Base-by-base conservation (phyloP, 2,329 filamentous ascomycete genomes). In the Aspergillus fructus region DNA sequence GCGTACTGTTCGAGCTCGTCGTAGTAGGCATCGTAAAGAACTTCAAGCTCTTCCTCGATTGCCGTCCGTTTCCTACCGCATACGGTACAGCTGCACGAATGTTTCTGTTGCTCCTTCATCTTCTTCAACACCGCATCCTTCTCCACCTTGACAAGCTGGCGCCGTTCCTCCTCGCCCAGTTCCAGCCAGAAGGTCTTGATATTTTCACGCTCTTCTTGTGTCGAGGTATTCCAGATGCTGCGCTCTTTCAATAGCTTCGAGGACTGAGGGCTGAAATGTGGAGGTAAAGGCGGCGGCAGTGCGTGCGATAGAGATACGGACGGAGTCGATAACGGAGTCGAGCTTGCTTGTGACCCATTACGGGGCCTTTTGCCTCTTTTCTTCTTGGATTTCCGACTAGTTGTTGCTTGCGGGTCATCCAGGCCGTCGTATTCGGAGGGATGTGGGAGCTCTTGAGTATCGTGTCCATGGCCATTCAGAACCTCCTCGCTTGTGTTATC, bases 41-140 rank as follows among this genome's bases (percentile, higher is more conserved):
- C 93, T 72, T 99, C 94, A 12, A 99, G 82, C 76, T 99, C 94
- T 77, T 99, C 94, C 76, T 99, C 94, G 66, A 99, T 99, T 40
- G 94, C 94, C 12, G 90, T 96, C 53, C 94, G 87, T 79, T 99
- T 99, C 64, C 94, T 86, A 53, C 94, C 94, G 74, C 94, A 99
- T 41, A 99, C 93, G 4, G 92, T 96, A 76, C 94, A 99, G 74
- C 93, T 97, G 80, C 94, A 99, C 2, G 93, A 97, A 74, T 97
- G 93, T 76, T 97, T 97, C 75, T 99, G 94, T 76, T 99, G 94
- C 76, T 99, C 94, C 81, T 99, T 99, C 94, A 99, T 99, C 81
- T 99, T 99, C 71, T 91, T 92, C 56, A 99, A 79, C 0, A 99
- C 94, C 7, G 94, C 93, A 76, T 99, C 93, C 78, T 99, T 99